Evolutionary conservation across 192 early-diverging fungal species (phyloP).

Genomic region (Entomortierella chlamydospora): DNA sequence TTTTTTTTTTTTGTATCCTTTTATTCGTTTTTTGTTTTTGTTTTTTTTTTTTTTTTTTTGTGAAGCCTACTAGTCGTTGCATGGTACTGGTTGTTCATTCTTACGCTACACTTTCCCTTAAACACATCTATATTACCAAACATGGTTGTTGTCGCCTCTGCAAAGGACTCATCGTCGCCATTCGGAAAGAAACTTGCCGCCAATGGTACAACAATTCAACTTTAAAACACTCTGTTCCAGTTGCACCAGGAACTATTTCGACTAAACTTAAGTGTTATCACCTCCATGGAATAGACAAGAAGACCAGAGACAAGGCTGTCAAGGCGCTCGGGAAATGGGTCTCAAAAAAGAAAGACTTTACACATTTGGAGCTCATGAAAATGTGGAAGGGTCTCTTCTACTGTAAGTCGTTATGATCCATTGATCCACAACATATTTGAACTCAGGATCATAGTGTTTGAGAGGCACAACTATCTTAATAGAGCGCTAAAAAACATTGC

Average conservation of each 20-base stretch:
- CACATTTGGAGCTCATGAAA: slow-evolving; percentile 76
- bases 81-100: background rate
- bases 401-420: slow-evolving; percentile 63
- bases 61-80: background rate
- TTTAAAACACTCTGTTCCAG: background rate
- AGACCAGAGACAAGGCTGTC: slow-evolving; percentile 79
- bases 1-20: slow-evolving; percentile 38
- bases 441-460: too few relatives aligned
- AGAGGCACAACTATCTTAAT: too few relatives aligned
- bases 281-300: slow-evolving; percentile 68
- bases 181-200: slow-evolving; percentile 78
- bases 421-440: background rate
- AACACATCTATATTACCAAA: background rate
- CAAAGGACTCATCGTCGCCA: slow-evolving; percentile 51
- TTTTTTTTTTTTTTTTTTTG: slow-evolving; percentile 44
- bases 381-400: slow-evolving; percentile 96
- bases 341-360: slow-evolving; percentile 60
- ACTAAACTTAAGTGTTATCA: background rate
- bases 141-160: slow-evolving; percentile 46
- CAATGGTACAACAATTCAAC: slow-evolving; percentile 62
- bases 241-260: too few relatives aligned
- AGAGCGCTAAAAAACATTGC: too few relatives aligned
- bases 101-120: background rate
- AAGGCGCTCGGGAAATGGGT: slow-evolving; percentile 69
- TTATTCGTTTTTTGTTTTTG: slow-evolving; percentile 33